phyloP scores from a whole-genome alignment of 192 early-diverging fungal species.

The Backusella circina region DNA sequence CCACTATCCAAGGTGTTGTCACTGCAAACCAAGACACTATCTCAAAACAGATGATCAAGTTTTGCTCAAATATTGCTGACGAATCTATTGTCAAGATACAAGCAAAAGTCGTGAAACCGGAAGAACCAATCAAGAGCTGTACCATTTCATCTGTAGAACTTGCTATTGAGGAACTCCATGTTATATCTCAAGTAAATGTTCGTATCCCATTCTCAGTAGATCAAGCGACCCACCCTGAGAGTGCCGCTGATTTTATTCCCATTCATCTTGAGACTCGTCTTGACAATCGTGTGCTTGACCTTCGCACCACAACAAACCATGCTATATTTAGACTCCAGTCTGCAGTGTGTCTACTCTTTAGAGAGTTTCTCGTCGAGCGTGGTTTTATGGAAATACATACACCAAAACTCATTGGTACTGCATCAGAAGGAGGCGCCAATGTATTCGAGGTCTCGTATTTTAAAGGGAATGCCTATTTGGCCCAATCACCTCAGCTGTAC shows the following conservation, averaged over 20 bases:
- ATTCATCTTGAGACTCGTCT: constrained; percentile 91
- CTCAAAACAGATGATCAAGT: constrained; percentile 97
- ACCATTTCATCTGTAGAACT: constrained; percentile 91
- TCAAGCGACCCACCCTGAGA: constrained; percentile 82
- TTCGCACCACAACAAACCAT: constrained; percentile 94
- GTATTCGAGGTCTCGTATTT: constrained; percentile 98
- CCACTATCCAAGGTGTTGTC: constrained; percentile 90
- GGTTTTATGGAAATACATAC: constrained; percentile 96
- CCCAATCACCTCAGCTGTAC: constrained; percentile 98
- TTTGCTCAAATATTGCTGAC: constrained; percentile 65
- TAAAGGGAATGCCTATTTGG: constrained; percentile 87
- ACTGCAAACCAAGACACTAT: constrained; percentile 62
- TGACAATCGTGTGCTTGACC: constrained; percentile 91
- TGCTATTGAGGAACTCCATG: constrained; percentile 66
- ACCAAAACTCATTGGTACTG: constrained; percentile 92
- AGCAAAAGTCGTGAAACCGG: constrained; percentile 72
- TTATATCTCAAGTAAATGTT: constrained; percentile 68
- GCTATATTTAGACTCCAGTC: constrained; percentile 97
- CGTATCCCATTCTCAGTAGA: constrained; percentile 90
- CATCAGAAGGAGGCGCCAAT: constrained; percentile 95
- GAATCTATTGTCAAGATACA: constrained; percentile 92
- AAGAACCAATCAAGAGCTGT: constrained; percentile 85
- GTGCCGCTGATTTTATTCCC: constrained; percentile 66
- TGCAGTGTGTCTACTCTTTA: constrained; percentile 90
- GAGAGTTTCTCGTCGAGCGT: constrained; percentile 81